A percentile compares a stretch with the other conserved stretches of the same genome.
phyloP scores from a whole-genome alignment of 495 filamentous ascomycete genomes.

The Jackrogersella minutella region DNA sequence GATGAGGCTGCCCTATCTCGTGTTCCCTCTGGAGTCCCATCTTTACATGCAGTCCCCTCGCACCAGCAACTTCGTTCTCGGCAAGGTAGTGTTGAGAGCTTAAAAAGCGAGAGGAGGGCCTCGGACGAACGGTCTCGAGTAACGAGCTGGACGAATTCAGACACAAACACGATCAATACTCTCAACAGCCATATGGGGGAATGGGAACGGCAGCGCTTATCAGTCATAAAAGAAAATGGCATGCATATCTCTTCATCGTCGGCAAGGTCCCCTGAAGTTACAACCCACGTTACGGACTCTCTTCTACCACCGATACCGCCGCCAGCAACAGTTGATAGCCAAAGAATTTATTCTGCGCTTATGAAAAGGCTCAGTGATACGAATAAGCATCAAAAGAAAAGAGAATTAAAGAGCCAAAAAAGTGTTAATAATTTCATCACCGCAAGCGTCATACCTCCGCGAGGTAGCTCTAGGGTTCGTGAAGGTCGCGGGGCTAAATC shows the following conservation, averaged over 20 bases:
- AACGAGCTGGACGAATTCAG: constrained; percentile 78
- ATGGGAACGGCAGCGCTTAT: constrained; percentile 65
- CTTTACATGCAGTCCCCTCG: constrained; percentile 48
- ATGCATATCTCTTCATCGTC: constrained; percentile 56
- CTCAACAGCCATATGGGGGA: constrained; percentile 49
- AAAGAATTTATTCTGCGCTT: constrained; percentile 76
- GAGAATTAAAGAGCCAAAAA: constrained; percentile 43
- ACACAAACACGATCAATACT: constrained; percentile 54
- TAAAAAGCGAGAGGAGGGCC: constrained; percentile 57
- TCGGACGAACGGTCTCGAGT: constrained; percentile 70
- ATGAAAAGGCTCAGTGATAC: constrained; percentile 68
- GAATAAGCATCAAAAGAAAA: constrained; percentile 41
- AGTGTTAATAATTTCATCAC: constrained; percentile 31
- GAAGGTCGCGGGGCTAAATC: constrained; percentile 15
- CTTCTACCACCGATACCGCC: constrained; percentile 31
- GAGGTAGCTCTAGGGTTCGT: constrained; percentile 35
- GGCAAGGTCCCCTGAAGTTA: constrained; percentile 9
- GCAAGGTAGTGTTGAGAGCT: constrained; percentile 61
- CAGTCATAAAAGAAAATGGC: constrained; percentile 71
- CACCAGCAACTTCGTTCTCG: constrained; percentile 53
- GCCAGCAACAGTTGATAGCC: constrained; percentile 60
- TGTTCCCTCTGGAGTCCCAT: constrained; percentile 53
- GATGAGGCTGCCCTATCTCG: constrained; percentile 50
- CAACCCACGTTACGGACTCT: constrained; percentile 5
- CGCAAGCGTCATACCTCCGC: constrained; percentile 48